These are phyloP conservation scores for Psidium friedrichsthalianum DNA, from an alignment of 345 rosid species.

Conservation along the genomic window DNA sequence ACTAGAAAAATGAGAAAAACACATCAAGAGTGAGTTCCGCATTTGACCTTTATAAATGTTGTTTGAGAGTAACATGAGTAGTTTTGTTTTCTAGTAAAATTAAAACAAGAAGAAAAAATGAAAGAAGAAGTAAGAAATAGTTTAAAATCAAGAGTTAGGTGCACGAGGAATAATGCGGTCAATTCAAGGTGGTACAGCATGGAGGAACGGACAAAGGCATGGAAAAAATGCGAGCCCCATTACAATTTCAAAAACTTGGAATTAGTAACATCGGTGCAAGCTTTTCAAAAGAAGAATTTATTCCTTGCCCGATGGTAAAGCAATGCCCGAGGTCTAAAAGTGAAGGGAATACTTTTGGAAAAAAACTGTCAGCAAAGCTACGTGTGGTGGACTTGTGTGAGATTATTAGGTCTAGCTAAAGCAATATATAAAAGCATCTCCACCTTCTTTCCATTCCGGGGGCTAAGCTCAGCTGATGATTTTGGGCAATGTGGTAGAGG, in stretches of 20 bases:
- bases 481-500: no score
- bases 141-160: neutral
- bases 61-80: neutral
- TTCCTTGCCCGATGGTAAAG: neutral
- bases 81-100: neutral
- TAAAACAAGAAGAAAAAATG: neutral
- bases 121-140: neutral
- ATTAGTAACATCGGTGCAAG: neutral
- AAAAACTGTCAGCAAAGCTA: neutral
- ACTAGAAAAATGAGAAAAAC: neutral
- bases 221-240: neutral
- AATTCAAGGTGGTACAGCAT: neutral
- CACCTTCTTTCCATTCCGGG: neutral
- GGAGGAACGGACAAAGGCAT: rapidly evolving
- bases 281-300: neutral
- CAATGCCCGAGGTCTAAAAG: neutral
- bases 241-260: neutral
- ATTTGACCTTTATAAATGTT: neutral
- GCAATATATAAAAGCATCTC: neutral
- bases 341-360: rapidly evolving
- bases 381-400: neutral
- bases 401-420: neutral
- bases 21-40: neutral
- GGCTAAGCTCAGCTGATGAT: neutral
- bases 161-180: no score